These are phyloP conservation scores for Ganoderma leucocontextum DNA, from an alignment of 1,284 basidiomycete species.

Conservation along the genomic window DNA sequence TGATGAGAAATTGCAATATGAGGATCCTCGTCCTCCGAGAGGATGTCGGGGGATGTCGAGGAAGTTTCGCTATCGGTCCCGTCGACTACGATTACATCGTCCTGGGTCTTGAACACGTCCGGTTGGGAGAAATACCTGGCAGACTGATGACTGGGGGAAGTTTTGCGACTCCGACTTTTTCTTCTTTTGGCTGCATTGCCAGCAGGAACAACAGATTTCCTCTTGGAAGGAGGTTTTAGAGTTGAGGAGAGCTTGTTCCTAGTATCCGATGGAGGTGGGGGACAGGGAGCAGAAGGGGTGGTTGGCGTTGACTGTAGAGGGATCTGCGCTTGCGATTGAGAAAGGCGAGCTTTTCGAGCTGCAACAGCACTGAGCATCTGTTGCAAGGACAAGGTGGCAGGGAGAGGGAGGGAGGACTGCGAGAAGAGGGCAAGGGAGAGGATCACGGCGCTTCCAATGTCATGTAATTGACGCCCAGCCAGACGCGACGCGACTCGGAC, in stretches of 20 bases:
- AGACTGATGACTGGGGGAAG: conserved; percentile 31
- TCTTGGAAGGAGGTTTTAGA: conserved; percentile 41
- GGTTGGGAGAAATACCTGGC: conserved; percentile 47
- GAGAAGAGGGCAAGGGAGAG: background rate
- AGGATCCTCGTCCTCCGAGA: conserved; percentile 38
- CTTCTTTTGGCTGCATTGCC: conserved; percentile 40
- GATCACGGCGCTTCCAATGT: no score
- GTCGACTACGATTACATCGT: conserved; percentile 49
- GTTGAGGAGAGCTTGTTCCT: conserved; percentile 10
- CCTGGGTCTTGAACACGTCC: conserved; percentile 46
- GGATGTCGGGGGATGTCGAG: conserved; percentile 23
- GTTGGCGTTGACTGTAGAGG: conserved; percentile 18
- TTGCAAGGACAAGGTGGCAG: background rate
- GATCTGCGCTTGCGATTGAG: conserved; percentile 24
- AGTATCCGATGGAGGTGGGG: conserved; percentile 25
- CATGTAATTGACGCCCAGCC: background rate
- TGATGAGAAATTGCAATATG: background rate
- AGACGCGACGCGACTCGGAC: background rate
- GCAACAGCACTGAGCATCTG: conserved; percentile 68
- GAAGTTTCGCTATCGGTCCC: conserved; percentile 46
- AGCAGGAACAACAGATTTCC: conserved; percentile 39
- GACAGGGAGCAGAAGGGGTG: conserved; percentile 24
- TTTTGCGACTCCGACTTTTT: conserved; percentile 40
- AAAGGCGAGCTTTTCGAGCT: conserved; percentile 60
- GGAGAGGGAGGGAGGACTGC: background rate